Evolutionary conservation across 352 stramenopile genomes (phyloP).

Genomic region (Bremia lactucae): DNA sequence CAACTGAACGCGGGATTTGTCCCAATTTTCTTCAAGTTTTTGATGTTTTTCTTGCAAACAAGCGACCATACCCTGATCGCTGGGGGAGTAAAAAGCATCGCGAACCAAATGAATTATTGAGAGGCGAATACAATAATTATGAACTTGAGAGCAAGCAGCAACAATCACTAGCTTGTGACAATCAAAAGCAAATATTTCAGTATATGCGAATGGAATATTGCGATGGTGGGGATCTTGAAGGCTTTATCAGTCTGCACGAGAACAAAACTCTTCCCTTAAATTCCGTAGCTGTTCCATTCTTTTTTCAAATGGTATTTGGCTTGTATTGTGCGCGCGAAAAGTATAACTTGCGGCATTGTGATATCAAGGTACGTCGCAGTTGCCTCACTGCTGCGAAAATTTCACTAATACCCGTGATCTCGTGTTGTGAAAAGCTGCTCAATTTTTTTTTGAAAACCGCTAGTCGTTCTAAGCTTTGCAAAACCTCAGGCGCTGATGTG

Average conservation of each 20-base stretch:
- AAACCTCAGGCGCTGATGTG: conserved; percentile 25
- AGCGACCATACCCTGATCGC: conserved; percentile 31
- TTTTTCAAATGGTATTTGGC: conserved; percentile 97
- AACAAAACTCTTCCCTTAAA: conserved; percentile 45
- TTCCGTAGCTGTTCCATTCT: conserved; percentile 63
- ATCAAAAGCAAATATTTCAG: conserved; percentile 62
- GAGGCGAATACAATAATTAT: conserved; percentile 11
- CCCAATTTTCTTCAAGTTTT: conserved; percentile 92
- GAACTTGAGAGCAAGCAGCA: background rate
- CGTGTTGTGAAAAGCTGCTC: conserved; percentile 59
- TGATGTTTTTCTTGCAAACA: conserved; percentile 84
- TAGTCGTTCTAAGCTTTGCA: conserved; percentile 20
- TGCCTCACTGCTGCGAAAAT: background rate
- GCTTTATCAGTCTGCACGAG: conserved; percentile 86
- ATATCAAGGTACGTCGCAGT: conserved; percentile 86
- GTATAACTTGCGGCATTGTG: conserved; percentile 93
- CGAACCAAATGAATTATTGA: conserved; percentile 53
- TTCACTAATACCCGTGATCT: background rate
- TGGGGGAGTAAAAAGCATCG: conserved; percentile 58
- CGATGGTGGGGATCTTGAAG: conserved; percentile 91
- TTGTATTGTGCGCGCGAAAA: conserved; percentile 87
- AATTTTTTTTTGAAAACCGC: conserved; percentile 96
- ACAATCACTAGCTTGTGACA: conserved; percentile 1
- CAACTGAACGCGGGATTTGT: conserved; percentile 80
- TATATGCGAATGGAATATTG: conserved; percentile 99